Evolutionary conservation across 106 monocot genomes (phyloP).

Genomic region (Phalaenopsis aphrodite): DNA sequence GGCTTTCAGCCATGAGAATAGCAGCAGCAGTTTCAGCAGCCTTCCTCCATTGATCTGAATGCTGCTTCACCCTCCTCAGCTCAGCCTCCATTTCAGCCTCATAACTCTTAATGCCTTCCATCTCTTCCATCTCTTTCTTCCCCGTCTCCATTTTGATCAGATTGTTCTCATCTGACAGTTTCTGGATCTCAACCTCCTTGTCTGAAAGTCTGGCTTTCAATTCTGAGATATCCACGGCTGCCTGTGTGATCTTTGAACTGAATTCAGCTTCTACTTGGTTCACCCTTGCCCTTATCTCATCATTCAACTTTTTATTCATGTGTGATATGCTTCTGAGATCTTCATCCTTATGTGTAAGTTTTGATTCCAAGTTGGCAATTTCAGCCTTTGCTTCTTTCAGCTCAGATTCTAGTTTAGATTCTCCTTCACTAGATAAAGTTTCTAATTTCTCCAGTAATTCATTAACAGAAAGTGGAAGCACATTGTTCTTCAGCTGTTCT

Average conservation of each 20-base stretch:
- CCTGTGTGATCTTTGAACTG: constrained; percentile 15
- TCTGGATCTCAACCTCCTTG: constrained; percentile 52
- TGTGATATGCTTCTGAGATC: constrained; percentile 14
- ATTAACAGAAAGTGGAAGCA: constrained; percentile 22
- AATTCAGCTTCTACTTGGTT: constrained; percentile 13
- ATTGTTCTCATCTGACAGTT: constrained; percentile 44
- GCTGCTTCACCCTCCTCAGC: constrained; percentile 60
- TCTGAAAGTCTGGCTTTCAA: constrained; percentile 46
- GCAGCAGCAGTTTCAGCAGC: constrained; percentile 85
- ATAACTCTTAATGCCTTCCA: constrained; percentile 13
- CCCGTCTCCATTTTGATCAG: constrained; percentile 28
- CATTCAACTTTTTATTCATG: constrained; percentile 22
- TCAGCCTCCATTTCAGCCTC: constrained; percentile 58
- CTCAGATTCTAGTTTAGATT: constrained; percentile 26
- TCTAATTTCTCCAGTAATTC: constrained; percentile 34
- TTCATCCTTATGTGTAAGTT: constrained; percentile 22
- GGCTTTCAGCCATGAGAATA: constrained; percentile 33
- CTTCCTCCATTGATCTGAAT: constrained; percentile 93
- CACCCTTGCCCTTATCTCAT: constrained; percentile 7
- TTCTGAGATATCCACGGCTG: constrained; percentile 23
- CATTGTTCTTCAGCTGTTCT: constrained; percentile 29
- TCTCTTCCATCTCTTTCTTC: constrained; percentile 31
- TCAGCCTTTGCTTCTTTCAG: constrained; percentile 23
- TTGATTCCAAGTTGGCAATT: constrained; percentile 23
- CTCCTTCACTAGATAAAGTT: constrained; percentile 18